Percentiles rank a stretch among this genome's conserved stretches.
Conservation (phyloP, 2,329 filamentous ascomycete species). For the Balansia obtecta region DNA sequence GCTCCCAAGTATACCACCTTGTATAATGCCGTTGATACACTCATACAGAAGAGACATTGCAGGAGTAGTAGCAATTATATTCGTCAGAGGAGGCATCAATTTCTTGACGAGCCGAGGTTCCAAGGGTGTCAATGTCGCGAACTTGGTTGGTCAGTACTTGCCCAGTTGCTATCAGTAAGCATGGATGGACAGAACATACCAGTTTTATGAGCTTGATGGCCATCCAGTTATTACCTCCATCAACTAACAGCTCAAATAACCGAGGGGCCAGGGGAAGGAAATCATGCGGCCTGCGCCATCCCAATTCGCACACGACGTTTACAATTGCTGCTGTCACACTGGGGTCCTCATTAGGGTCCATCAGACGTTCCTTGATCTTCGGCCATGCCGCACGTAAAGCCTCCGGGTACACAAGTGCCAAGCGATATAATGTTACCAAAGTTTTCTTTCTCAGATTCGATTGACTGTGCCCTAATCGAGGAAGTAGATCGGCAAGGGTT, state of each 20-base stretch:
- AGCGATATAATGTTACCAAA: constrained; percentile 82
- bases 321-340: constrained; percentile 93
- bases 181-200: constrained; percentile 29
- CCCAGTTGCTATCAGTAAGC: neutral
- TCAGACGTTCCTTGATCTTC: constrained; percentile 87
- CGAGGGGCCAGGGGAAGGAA: constrained; percentile 86
- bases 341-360: constrained; percentile 80
- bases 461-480: constrained; percentile 75
- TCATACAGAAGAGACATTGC: constrained; percentile 98
- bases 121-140: constrained; percentile 84
- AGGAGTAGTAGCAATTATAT: constrained; percentile 84
- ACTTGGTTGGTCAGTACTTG: constrained; percentile 38
- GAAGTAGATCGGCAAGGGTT: constrained; percentile 72
- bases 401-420: constrained; percentile 94
- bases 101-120: constrained; percentile 89
- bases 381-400: constrained; percentile 88
- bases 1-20: constrained; percentile 82
- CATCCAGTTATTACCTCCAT: constrained; percentile 98
- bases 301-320: constrained; percentile 92
- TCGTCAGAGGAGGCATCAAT: constrained; percentile 77
- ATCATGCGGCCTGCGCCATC: constrained; percentile 86
- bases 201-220: constrained; percentile 98
- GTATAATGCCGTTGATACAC: constrained; percentile 96
- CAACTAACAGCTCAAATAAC: constrained; percentile 82
- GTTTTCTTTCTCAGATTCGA: constrained; percentile 88